phyloP scores from a whole-genome alignment of 345 rosid species.

The Moringa oleifera region DNA sequence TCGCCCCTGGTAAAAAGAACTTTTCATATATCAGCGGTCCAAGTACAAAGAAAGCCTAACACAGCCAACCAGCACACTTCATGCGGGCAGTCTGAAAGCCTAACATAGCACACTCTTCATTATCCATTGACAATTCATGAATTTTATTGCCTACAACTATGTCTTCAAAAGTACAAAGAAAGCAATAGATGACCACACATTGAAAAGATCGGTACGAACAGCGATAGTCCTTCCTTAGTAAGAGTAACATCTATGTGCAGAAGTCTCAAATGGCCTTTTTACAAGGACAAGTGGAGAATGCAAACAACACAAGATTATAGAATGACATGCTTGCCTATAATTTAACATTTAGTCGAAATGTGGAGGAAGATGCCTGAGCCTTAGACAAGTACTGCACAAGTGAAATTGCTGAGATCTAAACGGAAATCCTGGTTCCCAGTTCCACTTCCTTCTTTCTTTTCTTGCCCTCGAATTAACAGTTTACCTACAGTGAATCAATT shows the following conservation, averaged over 20 bases:
- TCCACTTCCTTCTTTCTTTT: not conserved
- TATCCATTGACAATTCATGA: too few species aligned
- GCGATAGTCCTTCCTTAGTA: too few species aligned
- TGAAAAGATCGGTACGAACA: too few species aligned
- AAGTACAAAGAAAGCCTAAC: too few species aligned
- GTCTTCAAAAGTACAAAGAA: too few species aligned
- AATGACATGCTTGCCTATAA: not conserved
- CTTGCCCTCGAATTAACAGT: not conserved
- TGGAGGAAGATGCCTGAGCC: not conserved
- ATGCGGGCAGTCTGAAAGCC: too few species aligned
- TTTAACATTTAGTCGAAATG: not conserved
- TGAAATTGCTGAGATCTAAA: not conserved
- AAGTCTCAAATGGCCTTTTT: not conserved
- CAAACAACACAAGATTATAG: not conserved
- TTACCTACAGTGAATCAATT: not conserved
- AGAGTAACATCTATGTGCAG: not conserved
- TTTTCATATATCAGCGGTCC: not conserved
- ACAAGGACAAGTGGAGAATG: not conserved
- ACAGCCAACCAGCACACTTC: too few species aligned
- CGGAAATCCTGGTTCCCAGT: not conserved
- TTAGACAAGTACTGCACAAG: not conserved
- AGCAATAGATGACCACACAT: too few species aligned
- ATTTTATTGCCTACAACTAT: too few species aligned
- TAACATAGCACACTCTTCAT: too few species aligned
- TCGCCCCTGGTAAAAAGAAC: constrained; percentile 65